Conservation (phyloP, 306 rosid species). For the Cucurbita argyrosperma region DNA sequence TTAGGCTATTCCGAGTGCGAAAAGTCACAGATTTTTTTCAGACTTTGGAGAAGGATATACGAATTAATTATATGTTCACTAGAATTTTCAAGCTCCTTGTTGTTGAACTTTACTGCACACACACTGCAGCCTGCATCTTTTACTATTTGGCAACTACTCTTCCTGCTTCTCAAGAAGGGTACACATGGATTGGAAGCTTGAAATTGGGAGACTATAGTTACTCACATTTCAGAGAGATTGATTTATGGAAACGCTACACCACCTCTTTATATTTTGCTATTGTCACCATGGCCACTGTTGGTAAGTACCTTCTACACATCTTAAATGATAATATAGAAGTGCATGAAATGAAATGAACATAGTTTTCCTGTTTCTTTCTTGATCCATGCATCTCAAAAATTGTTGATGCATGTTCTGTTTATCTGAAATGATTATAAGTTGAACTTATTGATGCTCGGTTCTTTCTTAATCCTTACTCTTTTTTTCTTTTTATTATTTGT, state of each 20-base stretch:
- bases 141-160: slow-evolving; percentile 92
- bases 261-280: slow-evolving; percentile 83
- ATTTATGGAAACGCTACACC: slow-evolving; percentile 73
- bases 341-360: no score
- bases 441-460: not conserved
- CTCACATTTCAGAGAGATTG: slow-evolving; percentile 74
- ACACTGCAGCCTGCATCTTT: slow-evolving; percentile 95
- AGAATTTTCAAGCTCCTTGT: slow-evolving; percentile 67
- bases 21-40: slow-evolving; percentile 40
- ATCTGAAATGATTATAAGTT: not conserved
- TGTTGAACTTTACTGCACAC: slow-evolving; percentile 95
- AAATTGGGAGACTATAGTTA: slow-evolving; percentile 67
- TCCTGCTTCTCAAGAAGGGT: slow-evolving; percentile 66
- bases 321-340: not conserved
- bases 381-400: no score
- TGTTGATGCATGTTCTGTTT: no score
- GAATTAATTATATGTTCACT: slow-evolving; percentile 61
- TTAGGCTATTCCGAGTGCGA: slow-evolving; percentile 63
- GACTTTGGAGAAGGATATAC: slow-evolving; percentile 76
- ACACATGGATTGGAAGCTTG: slow-evolving; percentile 96
- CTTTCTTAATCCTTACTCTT: no score
- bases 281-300: slow-evolving; percentile 97
- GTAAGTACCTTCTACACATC: slow-evolving; percentile 21
- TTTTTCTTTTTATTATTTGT: not conserved
- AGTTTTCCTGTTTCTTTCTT: no score